phyloP scores from a whole-genome alignment of 768 basidiomycete species.

The Daedalea quercina region DNA sequence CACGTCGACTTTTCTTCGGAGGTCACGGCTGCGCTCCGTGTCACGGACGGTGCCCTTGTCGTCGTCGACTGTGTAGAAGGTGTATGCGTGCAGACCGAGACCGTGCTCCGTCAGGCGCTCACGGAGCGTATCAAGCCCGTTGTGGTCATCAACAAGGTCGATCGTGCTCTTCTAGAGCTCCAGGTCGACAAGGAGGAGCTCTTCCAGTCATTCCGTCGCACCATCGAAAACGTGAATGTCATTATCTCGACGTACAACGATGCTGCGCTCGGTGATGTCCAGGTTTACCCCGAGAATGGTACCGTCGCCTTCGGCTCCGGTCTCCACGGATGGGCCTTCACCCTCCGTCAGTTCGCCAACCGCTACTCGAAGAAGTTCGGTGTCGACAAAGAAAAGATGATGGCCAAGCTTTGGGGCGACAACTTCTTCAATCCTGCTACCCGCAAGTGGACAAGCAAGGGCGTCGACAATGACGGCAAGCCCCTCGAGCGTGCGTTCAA shows the following conservation, averaged over 20 bases:
- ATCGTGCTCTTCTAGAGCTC: slow-evolving; percentile 97
- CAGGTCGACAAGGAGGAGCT: slow-evolving; percentile 96
- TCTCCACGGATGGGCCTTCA: slow-evolving; percentile 99
- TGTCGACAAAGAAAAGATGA: slow-evolving; percentile 98
- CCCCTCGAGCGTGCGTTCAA: slow-evolving; percentile 98
- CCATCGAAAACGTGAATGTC: slow-evolving; percentile 97
- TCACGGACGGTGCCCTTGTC: slow-evolving; percentile 98
- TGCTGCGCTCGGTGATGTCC: slow-evolving; percentile 89
- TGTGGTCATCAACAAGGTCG: slow-evolving; percentile 99
- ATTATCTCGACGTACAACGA: slow-evolving; percentile 98
- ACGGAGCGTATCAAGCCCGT: slow-evolving; percentile 99
- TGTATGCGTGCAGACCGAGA: slow-evolving; percentile 99
- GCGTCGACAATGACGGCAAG: slow-evolving; percentile 73
- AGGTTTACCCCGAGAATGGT: slow-evolving; percentile 97
- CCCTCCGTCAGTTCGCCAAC: slow-evolving; percentile 91
- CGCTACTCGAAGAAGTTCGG: slow-evolving; percentile 98
- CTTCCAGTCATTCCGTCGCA: slow-evolving; percentile 96
- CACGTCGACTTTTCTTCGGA: slow-evolving; percentile 99
- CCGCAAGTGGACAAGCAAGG: slow-evolving; percentile 90
- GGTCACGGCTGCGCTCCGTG: slow-evolving; percentile 98
- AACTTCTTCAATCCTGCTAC: slow-evolving; percentile 98
- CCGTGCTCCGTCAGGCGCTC: slow-evolving; percentile 94
- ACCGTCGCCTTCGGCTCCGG: slow-evolving; percentile 99
- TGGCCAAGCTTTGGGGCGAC: slow-evolving; percentile 97
- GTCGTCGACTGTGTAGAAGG: slow-evolving; percentile 99